A percentile compares a stretch with the other conserved stretches of the same genome.
These are phyloP conservation scores for Saccharomyces mikatae DNA, from an alignment of 805 yeast genomes.

Conservation along the genomic window DNA sequence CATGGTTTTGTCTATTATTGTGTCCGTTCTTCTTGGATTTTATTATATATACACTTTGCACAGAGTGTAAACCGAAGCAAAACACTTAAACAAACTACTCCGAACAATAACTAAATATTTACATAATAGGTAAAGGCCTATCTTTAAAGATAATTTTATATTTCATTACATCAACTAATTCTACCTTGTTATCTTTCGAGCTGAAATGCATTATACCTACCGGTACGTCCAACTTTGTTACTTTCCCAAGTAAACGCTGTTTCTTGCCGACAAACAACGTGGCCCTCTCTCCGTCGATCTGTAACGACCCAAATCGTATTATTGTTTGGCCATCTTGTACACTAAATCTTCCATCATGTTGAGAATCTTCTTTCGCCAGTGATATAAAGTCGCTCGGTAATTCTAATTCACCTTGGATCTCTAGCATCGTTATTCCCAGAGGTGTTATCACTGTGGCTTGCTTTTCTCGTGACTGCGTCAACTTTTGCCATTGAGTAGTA, in stretches of 20 bases:
- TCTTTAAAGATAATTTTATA: conserved; percentile 54
- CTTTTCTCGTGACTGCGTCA: conserved; percentile 12
- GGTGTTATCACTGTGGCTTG: conserved; percentile 33
- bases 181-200: conserved; percentile 30
- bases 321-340: conserved; percentile 12
- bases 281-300: conserved; percentile 33
- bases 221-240: conserved; percentile 56
- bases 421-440: conserved; percentile 52
- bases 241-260: conserved; percentile 57
- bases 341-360: conserved; percentile 30
- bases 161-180: conserved; percentile 51
- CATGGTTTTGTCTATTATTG: conserved; percentile 15
- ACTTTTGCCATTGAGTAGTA: conserved; percentile 14
- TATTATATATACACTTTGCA: background rate
- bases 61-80: background rate
- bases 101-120: conserved; percentile 8
- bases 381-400: conserved; percentile 29
- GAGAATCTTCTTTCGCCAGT: conserved; percentile 10
- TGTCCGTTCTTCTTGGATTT: conserved; percentile 21
- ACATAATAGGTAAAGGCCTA: conserved; percentile 76
- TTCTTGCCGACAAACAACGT: conserved; percentile 59
- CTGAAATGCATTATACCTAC: conserved; percentile 49
- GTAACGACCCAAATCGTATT: conserved; percentile 22
- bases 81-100: background rate
- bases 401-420: conserved; percentile 67